Evolutionary conservation across 495 filamentous ascomycete genomes (phyloP).

Genomic region (Chaetomidium leptoderma): DNA sequence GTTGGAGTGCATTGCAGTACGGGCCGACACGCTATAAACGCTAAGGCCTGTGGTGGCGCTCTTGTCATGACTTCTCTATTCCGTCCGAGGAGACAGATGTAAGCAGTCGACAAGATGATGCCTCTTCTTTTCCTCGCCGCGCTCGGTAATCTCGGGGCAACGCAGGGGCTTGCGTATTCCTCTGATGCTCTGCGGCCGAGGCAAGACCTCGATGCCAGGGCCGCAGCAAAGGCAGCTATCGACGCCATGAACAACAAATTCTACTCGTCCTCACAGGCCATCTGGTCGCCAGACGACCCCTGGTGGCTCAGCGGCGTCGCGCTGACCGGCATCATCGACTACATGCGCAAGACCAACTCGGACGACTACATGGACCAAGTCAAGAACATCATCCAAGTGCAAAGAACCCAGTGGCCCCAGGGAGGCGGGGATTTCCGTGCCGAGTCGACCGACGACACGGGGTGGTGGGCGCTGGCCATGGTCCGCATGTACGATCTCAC

Average conservation of each 20-base stretch:
- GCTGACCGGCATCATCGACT: slow-evolving; percentile 37
- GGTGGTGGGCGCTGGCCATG: slow-evolving; percentile 66
- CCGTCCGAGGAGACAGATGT: background rate
- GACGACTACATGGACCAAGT: slow-evolving; percentile 35
- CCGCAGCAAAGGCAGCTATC: slow-evolving; percentile 30
- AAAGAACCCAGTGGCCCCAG: slow-evolving; percentile 37
- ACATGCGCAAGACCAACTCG: slow-evolving; percentile 34
- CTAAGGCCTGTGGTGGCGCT: background rate
- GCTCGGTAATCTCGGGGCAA: background rate
- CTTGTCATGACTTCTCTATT: background rate
- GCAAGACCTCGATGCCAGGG: slow-evolving; percentile 12
- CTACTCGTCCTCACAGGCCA: slow-evolving; percentile 32
- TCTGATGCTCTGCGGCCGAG: background rate
- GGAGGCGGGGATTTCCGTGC: slow-evolving; percentile 47
- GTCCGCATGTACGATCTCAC: slow-evolving; percentile 60
- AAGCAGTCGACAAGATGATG: slow-evolving; percentile 3
- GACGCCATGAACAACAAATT: slow-evolving; percentile 37
- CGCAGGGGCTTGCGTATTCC: background rate
- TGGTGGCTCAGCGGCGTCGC: slow-evolving; percentile 46
- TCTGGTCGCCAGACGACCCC: slow-evolving; percentile 33
- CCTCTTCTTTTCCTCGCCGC: background rate
- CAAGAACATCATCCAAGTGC: slow-evolving; percentile 30
- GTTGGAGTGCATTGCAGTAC: background rate
- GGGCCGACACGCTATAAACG: background rate
- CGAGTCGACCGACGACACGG: slow-evolving; percentile 62